phyloP scores from a whole-genome alignment of 345 rosid species.

The Anastatica hierochuntica region DNA sequence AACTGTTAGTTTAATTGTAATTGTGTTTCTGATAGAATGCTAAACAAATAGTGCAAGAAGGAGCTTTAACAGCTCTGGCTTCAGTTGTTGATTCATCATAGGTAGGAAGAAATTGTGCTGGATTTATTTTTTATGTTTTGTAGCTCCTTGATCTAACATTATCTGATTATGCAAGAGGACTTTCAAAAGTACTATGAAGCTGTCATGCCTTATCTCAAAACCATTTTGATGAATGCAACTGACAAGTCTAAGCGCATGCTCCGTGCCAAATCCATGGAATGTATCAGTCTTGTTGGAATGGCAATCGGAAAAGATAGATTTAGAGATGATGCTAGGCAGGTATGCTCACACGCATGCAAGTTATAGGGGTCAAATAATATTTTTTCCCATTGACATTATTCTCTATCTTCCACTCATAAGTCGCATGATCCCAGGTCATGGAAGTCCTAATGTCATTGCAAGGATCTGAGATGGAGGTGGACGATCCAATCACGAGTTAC shows the following conservation, averaged over 20 bases:
- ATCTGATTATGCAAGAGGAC: constrained; percentile 57
- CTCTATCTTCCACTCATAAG: background rate
- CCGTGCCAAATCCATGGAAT: constrained; percentile 99
- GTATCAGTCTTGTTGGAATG: constrained; percentile 99
- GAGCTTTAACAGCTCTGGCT: constrained; percentile 98
- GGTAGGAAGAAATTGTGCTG: constrained; percentile 31
- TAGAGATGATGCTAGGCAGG: constrained; percentile 96
- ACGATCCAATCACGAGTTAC: constrained; percentile 97
- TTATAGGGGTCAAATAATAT: background rate
- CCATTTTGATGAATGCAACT: constrained; percentile 87
- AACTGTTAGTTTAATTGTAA: too few species aligned
- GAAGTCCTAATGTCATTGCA: constrained; percentile 98
- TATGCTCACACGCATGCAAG: constrained; percentile 16
- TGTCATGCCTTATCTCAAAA: constrained; percentile 94
- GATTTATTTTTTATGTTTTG: background rate
- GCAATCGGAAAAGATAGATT: constrained; percentile 99
- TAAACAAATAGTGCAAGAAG: constrained; percentile 99
- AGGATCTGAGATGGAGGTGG: constrained; percentile 96
- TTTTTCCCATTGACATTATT: background rate
- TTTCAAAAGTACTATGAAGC: constrained; percentile 96
- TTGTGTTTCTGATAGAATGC: constrained; percentile 50
- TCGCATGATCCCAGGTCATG: constrained; percentile 59
- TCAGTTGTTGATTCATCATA: constrained; percentile 99
- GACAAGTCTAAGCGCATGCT: constrained; percentile 98
- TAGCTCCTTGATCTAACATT: constrained; percentile 4